These are phyloP conservation scores for Capsella bursapastoris DNA, from an alignment of 345 rosid species.

Conservation along the genomic window DNA sequence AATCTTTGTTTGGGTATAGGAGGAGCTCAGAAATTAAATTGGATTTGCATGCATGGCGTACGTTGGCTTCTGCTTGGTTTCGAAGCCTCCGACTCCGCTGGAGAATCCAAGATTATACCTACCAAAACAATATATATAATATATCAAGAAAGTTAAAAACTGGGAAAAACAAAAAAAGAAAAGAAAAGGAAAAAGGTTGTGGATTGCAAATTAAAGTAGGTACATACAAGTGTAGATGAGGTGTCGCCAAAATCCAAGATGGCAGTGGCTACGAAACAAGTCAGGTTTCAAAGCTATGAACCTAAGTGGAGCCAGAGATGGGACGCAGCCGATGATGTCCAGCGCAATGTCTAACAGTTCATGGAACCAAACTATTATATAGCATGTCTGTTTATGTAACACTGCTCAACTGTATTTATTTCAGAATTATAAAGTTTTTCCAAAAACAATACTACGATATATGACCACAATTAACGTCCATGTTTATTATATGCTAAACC, in stretches of 20 bases:
- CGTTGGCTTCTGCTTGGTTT: too few relatives aligned
- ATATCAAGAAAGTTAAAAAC: neutral
- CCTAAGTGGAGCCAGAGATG: neutral
- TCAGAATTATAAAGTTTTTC: neutral
- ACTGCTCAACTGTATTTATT: neutral
- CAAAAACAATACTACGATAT: neutral
- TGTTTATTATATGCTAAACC: too few relatives aligned
- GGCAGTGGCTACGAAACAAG: conserved; percentile 11
- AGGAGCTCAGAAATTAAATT: too few relatives aligned
- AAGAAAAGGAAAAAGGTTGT: too few relatives aligned
- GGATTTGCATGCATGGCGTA: too few relatives aligned
- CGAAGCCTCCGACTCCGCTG: too few relatives aligned
- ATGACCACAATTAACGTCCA: neutral
- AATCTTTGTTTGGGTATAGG: too few relatives aligned
- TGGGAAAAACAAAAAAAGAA: neutral
- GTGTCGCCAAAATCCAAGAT: neutral
- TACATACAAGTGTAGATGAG: conserved; percentile 15
- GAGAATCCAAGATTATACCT: too few relatives aligned
- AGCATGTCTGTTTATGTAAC: neutral
- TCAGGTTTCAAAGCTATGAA: conserved; percentile 27
- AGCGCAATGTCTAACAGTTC: conserved; percentile 16
- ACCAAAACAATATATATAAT: too few relatives aligned
- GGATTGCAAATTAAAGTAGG: neutral
- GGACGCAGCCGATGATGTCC: neutral
- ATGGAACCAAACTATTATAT: neutral